Base-by-base conservation (phyloP, 257 asterid genomes). In the Lantana camara region DNA sequence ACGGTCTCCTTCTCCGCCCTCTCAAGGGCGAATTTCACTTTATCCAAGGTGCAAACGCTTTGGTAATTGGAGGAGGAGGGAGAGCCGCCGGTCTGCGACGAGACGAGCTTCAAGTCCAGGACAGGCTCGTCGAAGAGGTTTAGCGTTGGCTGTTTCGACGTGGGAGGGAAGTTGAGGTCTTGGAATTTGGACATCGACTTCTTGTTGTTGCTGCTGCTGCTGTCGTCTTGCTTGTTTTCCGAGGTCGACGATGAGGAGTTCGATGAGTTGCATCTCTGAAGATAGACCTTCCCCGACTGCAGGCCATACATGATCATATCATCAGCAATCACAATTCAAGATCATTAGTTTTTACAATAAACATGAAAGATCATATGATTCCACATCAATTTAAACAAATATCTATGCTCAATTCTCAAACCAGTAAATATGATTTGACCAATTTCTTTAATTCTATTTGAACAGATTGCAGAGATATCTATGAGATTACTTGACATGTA, bases 261-360 rank as follows among this genome's bases (percentile, higher is more conserved):
- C 4, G 80, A 24, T 1, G 95, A 71, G 42, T 79, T 85, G 59
- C 89, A 79, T 55, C 78, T 74, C 66, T 91, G 95, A 35, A 91
- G 73, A 60, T 79, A 91, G 14, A 88, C 96, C 73, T 85, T 84
- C 5, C 97, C 96, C 0, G 96, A 85, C 97, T 91, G 95, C 66
- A 74, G 11, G 7, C 53, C 38, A 61, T 9, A 20, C 9, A 24
- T 30, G 19, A 47, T 7, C 20, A 40, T 3, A 3, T 19, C 7
- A 40, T 42, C 1, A 24, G 7, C 4, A 4, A 35, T 35, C 40
- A 53, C 27, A 27, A 13, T 14, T 6, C 12, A 29, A 3, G 20
- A 53, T 14, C 41, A 16, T 30, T 27, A 0, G 41, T 24, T n/a
- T 22, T 53, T 24, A 40, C 24, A 53, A 7, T 15, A 40, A 50